phyloP scores from a whole-genome alignment of 2,329 filamentous ascomycete genomes.

The Penicillium corylophilum region DNA sequence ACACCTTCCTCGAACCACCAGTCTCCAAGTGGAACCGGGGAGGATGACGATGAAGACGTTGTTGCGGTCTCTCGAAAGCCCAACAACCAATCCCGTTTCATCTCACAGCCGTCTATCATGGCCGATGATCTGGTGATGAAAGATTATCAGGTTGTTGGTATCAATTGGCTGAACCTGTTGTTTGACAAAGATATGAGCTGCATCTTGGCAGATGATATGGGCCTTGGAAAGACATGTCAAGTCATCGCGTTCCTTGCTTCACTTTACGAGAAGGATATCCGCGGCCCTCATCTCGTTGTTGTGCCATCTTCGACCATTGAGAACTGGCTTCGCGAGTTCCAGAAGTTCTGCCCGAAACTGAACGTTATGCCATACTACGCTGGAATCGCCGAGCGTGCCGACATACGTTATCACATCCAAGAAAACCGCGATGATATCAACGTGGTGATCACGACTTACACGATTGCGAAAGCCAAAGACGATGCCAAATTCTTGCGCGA shows the following conservation, averaged over 20 bases:
- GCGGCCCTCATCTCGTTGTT: constrained; percentile 77
- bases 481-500: constrained; percentile 64
- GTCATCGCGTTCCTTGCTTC: constrained; percentile 90
- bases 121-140: constrained; percentile 75
- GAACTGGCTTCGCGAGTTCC: constrained; percentile 92
- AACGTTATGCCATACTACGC: constrained; percentile 73
- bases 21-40: constrained; percentile 22
- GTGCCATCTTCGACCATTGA: constrained; percentile 92
- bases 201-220: constrained; percentile 97
- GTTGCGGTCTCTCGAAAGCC: constrained; percentile 37
- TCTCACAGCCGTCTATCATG: constrained; percentile 76
- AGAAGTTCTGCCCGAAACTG: constrained; percentile 77
- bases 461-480: constrained; percentile 60
- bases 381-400: constrained; percentile 63
- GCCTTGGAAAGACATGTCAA: constrained; percentile 90
- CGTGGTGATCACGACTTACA: constrained; percentile 71
- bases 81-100: constrained; percentile 36
- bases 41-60: constrained; percentile 48
- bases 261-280: constrained; percentile 66
- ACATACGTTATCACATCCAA: constrained; percentile 66
- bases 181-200: constrained; percentile 78
- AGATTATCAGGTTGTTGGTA: constrained; percentile 87
- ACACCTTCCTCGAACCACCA: constrained; percentile 53
- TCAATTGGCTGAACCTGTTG: constrained; percentile 90
- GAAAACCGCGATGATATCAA: constrained; percentile 65